Base-by-base conservation (phyloP, 139 green algal genomes). In the Chlamydomonas asymmetrica region DNA sequence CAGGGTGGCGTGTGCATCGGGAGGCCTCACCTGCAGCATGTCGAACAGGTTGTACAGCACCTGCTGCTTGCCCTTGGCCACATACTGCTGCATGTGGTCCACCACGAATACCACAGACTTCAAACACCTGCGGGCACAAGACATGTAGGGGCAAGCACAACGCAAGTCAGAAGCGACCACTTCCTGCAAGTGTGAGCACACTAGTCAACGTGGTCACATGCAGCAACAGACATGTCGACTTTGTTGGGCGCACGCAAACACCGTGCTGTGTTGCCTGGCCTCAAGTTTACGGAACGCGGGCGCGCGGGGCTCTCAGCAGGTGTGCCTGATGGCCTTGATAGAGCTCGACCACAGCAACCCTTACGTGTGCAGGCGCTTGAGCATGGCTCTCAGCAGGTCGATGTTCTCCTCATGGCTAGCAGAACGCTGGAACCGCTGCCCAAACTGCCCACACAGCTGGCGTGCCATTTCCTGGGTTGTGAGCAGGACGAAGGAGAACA, bases 21-120 rank as follows among this genome's bases (percentile, higher is more conserved):
- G n/a, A n/a, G n/a, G 57, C 20, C 63, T 67, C 37, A 72, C 78
- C 72, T 92, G 82, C 74, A 97, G 71, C 34, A 88, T 81, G 71
- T 97, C 92, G 66, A 97, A 75, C 66, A 97, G 81, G 80, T 93
- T 93, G 89, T 97, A 97, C 66, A 97, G 83, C 71, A 95, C 57
- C 62, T 85, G 87, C 86, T 97, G 92, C 82, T 87, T 88, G 38
- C 81, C 70, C n/a, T 48, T 57, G 25, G 49, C 40, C 8, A 71
- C 80, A 78, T 92, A 96, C 16, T 76, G 59, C 61, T 97, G 91
- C 70, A 96, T 87, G 39, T 93, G 86, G 52, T 97, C 92, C 66
- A 97, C 71, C 32, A 97, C 84, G 73, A 97, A 96, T 10, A 95
- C 76, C 9, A 88, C 92, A 22, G 71, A 71, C 66, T 94, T 93